A percentile compares a stretch with the other conserved stretches of the same genome.
These are phyloP conservation scores for Ophiostoma triangulosporum DNA, from an alignment of 2,329 filamentous ascomycete species.

Conservation along the genomic window DNA sequence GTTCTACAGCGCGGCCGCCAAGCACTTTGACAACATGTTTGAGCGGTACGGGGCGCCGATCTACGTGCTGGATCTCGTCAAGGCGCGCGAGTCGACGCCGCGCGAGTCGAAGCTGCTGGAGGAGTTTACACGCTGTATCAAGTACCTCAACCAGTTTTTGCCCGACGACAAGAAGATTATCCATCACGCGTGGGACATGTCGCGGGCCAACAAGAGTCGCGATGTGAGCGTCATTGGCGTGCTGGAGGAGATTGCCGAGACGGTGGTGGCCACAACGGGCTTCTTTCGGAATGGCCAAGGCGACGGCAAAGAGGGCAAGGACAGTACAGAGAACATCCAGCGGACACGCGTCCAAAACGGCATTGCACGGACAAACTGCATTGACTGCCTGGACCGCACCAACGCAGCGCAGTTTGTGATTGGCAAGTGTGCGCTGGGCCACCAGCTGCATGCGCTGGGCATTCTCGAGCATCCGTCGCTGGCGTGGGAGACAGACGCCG, in stretches of 20 bases:
- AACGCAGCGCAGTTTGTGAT: conserved; percentile 98
- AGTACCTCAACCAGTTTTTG: conserved; percentile 89
- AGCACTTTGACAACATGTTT: conserved; percentile 93
- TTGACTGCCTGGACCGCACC: conserved; percentile 91
- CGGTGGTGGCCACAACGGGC: conserved; percentile 71
- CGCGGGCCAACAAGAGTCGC: conserved; percentile 77
- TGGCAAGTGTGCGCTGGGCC: conserved; percentile 80
- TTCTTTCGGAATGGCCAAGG: conserved; percentile 91
- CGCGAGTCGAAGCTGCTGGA: conserved; percentile 81
- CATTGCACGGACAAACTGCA: conserved; percentile 89
- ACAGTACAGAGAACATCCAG: neutral
- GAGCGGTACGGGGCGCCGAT: conserved; percentile 84
- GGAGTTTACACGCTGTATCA: conserved; percentile 76
- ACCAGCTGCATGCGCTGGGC: conserved; percentile 84
- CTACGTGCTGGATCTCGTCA: conserved; percentile 84
- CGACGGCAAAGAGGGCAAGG: conserved; percentile 25
- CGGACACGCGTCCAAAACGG: conserved; percentile 71
- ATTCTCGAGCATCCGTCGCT: conserved; percentile 65
- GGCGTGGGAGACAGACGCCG: conserved; percentile 88
- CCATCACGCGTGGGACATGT: conserved; percentile 98
- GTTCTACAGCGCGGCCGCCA: conserved; percentile 81
- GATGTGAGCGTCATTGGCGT: conserved; percentile 92
- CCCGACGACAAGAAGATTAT: conserved; percentile 74
- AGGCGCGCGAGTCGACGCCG: conserved; percentile 74
- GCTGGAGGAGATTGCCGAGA: conserved; percentile 77